These are phyloP conservation scores for Paulownia fortunei DNA, from an alignment of 257 asterid genomes.

Conservation along the genomic window DNA sequence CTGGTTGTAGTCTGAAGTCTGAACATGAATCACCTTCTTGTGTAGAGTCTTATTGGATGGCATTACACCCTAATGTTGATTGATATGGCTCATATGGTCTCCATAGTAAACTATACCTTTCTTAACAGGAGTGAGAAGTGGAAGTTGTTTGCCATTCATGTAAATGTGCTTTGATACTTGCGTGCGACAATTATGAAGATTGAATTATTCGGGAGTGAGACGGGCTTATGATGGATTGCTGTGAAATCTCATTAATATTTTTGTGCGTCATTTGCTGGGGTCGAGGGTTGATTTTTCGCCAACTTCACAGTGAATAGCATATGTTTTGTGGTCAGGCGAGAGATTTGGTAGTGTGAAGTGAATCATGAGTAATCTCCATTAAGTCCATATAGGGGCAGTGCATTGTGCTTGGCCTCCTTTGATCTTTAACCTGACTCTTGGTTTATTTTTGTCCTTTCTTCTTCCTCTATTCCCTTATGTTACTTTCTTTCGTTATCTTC, in stretches of 20 bases:
- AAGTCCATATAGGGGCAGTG: background rate
- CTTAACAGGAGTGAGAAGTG: background rate
- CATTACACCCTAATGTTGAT: background rate
- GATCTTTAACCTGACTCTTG: background rate
- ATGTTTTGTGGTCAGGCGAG: background rate
- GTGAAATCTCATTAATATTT: background rate
- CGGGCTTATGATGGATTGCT: background rate
- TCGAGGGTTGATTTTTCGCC: background rate
- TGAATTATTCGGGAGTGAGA: background rate
- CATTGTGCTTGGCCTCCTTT: constrained; percentile 1
- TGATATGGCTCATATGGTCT: background rate
- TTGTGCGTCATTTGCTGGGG: background rate
- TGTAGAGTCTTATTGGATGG: background rate
- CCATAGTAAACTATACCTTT: background rate
- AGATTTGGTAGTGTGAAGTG: background rate
- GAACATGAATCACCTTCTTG: background rate
- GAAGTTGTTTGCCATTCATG: background rate
- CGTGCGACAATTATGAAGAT: background rate
- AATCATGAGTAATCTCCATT: constrained; percentile 1
- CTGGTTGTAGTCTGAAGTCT: background rate
- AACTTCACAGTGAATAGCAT: background rate
- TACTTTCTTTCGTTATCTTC: background rate
- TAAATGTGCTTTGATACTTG: background rate
- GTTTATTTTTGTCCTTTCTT: background rate
- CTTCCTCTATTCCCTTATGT: background rate